These are phyloP conservation scores for Cordyceps javanica DNA, from an alignment of 2,329 filamentous ascomycete species.

Conservation along the genomic window DNA sequence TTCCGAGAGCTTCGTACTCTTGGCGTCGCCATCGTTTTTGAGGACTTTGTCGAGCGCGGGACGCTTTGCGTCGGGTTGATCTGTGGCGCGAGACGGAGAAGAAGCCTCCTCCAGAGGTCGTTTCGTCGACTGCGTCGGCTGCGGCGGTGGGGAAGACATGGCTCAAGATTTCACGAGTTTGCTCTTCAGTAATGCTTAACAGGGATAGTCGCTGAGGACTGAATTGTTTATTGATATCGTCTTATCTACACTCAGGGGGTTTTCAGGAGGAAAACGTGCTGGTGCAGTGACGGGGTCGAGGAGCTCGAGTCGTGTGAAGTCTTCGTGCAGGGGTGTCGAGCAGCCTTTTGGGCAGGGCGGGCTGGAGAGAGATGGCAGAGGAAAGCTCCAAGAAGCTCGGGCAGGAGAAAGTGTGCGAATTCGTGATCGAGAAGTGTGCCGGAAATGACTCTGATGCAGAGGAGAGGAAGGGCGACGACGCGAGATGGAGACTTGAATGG, in stretches of 20 bases:
- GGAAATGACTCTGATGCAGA: constrained; percentile 3
- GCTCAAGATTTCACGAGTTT: constrained; percentile 25
- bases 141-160: constrained; percentile 68
- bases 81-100: constrained; percentile 82
- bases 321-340: constrained; percentile 35
- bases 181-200: background rate
- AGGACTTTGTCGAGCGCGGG: constrained; percentile 90
- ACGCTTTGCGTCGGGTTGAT: constrained; percentile 95
- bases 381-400: constrained; percentile 15
- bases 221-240: constrained; percentile 34
- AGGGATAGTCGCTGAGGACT: constrained; percentile 19
- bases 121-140: constrained; percentile 69
- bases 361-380: constrained; percentile 23
- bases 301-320: constrained; percentile 37
- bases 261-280: constrained; percentile 89
- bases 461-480: constrained; percentile 23
- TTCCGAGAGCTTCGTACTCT: constrained; percentile 32
- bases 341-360: constrained; percentile 26
- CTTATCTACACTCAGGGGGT: constrained; percentile 78
- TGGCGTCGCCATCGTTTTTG: constrained; percentile 56
- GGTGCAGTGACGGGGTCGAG: constrained; percentile 57
- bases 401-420: constrained; percentile 3
- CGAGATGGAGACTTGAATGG: constrained; percentile 28
- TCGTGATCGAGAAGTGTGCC: constrained; percentile 3
- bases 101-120: constrained; percentile 95